A percentile compares a stretch with the other conserved stretches of the same genome.
phyloP scores from a whole-genome alignment of 805 yeast genomes.

The Sugiyamaella valdiviana region DNA sequence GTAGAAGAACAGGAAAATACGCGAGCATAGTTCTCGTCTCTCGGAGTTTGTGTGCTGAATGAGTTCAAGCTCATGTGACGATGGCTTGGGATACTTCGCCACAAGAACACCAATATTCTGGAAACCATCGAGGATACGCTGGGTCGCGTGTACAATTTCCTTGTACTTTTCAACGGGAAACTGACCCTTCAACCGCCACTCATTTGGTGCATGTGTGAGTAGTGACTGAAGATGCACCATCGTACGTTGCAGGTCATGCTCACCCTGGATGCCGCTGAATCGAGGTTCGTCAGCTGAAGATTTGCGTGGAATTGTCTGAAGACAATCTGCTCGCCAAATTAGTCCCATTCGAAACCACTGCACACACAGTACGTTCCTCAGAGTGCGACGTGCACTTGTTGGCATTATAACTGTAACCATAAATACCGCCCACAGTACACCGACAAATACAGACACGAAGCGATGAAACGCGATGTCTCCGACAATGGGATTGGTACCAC shows the following conservation, averaged over 20 bases:
- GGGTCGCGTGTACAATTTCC: constrained; percentile 48
- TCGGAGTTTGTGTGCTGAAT: constrained; percentile 45
- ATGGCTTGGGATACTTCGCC: constrained; percentile 51
- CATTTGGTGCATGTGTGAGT: constrained; percentile 67
- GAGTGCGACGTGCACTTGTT: constrained; percentile 63
- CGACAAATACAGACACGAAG: constrained; percentile 62
- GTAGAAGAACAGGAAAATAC: constrained; percentile 70
- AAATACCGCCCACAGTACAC: constrained; percentile 69
- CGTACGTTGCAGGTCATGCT: constrained; percentile 44
- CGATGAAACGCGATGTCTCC: constrained; percentile 74
- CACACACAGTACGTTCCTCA: constrained; percentile 57
- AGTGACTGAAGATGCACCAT: constrained; percentile 55
- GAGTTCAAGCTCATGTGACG: constrained; percentile 49
- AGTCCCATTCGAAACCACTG: constrained; percentile 79
- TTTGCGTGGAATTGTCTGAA: constrained; percentile 26
- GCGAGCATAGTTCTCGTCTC: constrained; percentile 60
- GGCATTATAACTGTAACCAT: constrained; percentile 65
- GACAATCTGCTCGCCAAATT: constrained; percentile 71
- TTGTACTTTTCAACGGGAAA: constrained; percentile 53
- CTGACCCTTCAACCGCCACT: constrained; percentile 65
- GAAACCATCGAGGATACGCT: constrained; percentile 63
- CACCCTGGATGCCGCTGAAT: constrained; percentile 26
- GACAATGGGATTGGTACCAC: constrained; percentile 62
- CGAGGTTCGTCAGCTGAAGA: constrained; percentile 7
- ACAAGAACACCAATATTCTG: constrained; percentile 69